Evolutionary conservation across 208 protist species (phyloP), one percentile per base, ranked within the genome.

Genomic region (Novymonas esmeraldas): DNA sequence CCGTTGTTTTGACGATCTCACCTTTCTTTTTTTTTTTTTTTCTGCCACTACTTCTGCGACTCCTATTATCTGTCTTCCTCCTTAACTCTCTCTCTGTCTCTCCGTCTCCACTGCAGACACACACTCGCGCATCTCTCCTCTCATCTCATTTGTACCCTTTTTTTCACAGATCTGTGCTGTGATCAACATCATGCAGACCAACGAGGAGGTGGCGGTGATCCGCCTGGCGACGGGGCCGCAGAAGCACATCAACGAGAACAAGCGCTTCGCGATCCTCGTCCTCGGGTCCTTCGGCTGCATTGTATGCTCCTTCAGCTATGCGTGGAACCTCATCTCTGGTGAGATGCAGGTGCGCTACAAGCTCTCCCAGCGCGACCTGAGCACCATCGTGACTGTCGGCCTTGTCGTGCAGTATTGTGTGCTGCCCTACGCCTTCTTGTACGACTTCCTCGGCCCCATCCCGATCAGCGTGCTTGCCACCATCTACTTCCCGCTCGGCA

Each of bases 381-480:
- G 76, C 28, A 79, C 67, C 20, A 84, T 91, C 44, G 79, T 68
- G 22, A 91, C 85, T 10, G 63, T 39, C 7, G 81, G 81, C 13
- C 79, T 81, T 13, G 70, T 73, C 38, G 34, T 84, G n/a, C 70
- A 78, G 26, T 81, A 70, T 28, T 48, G 77, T n/a, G 82, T 70
- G 22, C 76, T 87, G 38, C 81, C 81, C n/a, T 64, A 61, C 49
- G 85, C 76, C 38, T 83, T 85, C 38, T 58, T 91, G 29, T 72
- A 86, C 41, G 81, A 91, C 71, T 91, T 77, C 61, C 63, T 70
- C 14, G 85, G 85, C 1, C 81, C 85, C 2, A 60, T 75, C 39
- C 70, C 58, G 29, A 78, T 87, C 16, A 69, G 50, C 51, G 29
- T 70, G 18, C 59, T 85, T 39, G 67, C 57, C n/a, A 76, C 46